Evolutionary conservation across 1,284 basidiomycete species (phyloP).

Genomic region (Trichosporon ovoides): DNA sequence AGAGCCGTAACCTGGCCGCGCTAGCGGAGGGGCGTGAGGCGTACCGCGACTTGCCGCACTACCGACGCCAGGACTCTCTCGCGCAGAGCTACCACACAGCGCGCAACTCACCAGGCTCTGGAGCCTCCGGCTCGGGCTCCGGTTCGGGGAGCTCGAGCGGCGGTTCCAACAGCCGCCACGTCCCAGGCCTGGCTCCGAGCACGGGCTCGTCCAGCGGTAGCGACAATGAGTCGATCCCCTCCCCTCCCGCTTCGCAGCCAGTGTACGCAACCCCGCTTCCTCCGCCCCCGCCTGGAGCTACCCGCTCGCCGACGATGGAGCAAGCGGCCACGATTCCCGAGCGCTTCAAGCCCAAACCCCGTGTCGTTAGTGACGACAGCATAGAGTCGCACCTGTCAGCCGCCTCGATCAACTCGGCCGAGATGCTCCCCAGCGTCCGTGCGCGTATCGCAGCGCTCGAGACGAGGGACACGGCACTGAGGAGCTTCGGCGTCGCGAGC

Average conservation of each 20-base stretch:
- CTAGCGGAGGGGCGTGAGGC: background rate
- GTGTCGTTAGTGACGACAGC: constrained; percentile 1
- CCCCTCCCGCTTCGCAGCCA: constrained; percentile 10
- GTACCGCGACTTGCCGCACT: constrained; percentile 5
- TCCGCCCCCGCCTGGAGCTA: background rate
- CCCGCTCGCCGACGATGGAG: background rate
- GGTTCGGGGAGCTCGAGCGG: too few species aligned
- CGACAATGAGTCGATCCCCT: constrained; percentile 4
- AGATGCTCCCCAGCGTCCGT: constrained; percentile 28
- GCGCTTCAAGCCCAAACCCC: constrained; percentile 14
- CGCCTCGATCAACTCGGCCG: constrained; percentile 18
- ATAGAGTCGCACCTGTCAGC: constrained; percentile 13
- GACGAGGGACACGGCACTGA: constrained; percentile 35
- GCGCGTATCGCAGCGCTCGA: constrained; percentile 42
- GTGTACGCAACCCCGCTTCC: constrained; percentile 13
- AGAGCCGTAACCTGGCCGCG: constrained; percentile 5
- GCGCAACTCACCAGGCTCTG: background rate
- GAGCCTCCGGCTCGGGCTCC: too few species aligned
- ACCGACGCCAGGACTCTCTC: background rate
- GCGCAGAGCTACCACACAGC: constrained; percentile 12
- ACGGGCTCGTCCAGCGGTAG: constrained; percentile 4
- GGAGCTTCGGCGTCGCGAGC: constrained; percentile 34
- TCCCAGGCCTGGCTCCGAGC: constrained; percentile 9
- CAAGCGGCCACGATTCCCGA: constrained; percentile 10
- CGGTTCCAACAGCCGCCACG: background rate